Evolutionary conservation across 305 asterid species (phyloP).

Genomic region (Fraxinus latifolia): DNA sequence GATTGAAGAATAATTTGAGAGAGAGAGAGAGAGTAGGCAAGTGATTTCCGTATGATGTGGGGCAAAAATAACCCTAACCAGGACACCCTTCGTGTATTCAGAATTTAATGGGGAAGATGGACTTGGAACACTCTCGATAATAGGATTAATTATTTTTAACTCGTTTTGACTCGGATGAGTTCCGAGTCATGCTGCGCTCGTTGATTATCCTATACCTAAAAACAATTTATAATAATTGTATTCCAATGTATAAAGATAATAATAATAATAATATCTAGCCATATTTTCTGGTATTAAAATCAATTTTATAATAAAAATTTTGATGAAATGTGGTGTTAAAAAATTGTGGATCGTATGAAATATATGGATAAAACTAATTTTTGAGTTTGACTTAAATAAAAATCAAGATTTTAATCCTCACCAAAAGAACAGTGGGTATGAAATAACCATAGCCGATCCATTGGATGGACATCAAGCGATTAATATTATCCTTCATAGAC

Average conservation of each 20-base stretch:
- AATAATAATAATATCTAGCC: neutral
- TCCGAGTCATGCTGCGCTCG: neutral
- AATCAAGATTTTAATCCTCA: neutral
- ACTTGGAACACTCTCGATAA: slow-evolving; percentile 5
- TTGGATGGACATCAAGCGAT: neutral
- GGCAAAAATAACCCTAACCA: slow-evolving; percentile 8
- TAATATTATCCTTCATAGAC: neutral
- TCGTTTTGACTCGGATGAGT: slow-evolving; percentile 12
- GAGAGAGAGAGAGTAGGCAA: slow-evolving; percentile 17
- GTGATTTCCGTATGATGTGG: slow-evolving; percentile 9
- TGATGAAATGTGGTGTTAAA: neutral
- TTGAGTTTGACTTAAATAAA: neutral
- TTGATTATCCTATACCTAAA: neutral
- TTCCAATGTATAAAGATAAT: neutral
- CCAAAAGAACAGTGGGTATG: neutral
- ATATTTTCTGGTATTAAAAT: neutral
- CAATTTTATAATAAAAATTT: neutral
- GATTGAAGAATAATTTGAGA: slow-evolving; percentile 29
- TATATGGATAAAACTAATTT: neutral
- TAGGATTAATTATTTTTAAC: neutral
- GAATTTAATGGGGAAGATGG: neutral
- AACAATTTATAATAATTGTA: neutral
- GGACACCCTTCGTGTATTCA: neutral
- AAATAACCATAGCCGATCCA: neutral
- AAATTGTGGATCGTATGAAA: neutral